Percentiles rank a stretch among this genome's conserved stretches.
These are phyloP conservation scores for Pogostemon cablin DNA, from an alignment of 257 asterid species.

Conservation along the genomic window DNA sequence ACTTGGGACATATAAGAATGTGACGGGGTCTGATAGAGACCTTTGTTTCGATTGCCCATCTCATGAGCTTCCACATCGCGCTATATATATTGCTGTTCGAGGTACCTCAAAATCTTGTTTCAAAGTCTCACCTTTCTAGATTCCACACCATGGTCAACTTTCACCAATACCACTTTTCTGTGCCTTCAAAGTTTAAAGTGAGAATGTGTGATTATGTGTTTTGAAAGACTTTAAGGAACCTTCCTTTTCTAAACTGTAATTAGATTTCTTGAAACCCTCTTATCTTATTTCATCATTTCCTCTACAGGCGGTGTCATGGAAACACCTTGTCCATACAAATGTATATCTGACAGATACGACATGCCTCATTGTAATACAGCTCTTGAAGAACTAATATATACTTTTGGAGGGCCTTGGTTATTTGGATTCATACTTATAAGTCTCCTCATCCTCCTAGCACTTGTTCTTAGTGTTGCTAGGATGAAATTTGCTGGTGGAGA, in stretches of 20 bases:
- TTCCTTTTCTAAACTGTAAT: not conserved
- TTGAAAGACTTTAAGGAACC: conserved; percentile 12
- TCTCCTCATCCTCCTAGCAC: conserved; percentile 75
- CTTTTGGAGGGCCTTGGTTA: conserved; percentile 95
- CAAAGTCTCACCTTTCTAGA: conserved; percentile 25
- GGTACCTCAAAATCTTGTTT: conserved; percentile 48
- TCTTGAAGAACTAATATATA: conserved; percentile 79
- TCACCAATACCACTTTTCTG: not conserved
- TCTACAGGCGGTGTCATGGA: conserved; percentile 72
- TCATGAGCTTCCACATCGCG: conserved; percentile 77
- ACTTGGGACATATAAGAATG: conserved; percentile 80
- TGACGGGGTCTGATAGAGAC: conserved; percentile 63
- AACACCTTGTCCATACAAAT: conserved; percentile 84
- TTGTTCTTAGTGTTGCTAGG: conserved; percentile 89
- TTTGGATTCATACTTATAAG: conserved; percentile 71
- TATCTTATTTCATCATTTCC: conserved; percentile 21
- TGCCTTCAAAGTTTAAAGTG: conserved; percentile 13
- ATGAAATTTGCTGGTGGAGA: conserved; percentile 74
- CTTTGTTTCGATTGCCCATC: conserved; percentile 73
- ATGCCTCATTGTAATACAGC: conserved; percentile 89
- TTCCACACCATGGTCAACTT: not conserved
- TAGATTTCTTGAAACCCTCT: conserved; percentile 20
- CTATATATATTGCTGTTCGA: conserved; percentile 61
- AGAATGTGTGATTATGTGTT: conserved; percentile 7
- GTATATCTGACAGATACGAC: conserved; percentile 82